Conservation (phyloP, 768 basidiomycete genomes). For the Symmetrospora coprosmae region DNA sequence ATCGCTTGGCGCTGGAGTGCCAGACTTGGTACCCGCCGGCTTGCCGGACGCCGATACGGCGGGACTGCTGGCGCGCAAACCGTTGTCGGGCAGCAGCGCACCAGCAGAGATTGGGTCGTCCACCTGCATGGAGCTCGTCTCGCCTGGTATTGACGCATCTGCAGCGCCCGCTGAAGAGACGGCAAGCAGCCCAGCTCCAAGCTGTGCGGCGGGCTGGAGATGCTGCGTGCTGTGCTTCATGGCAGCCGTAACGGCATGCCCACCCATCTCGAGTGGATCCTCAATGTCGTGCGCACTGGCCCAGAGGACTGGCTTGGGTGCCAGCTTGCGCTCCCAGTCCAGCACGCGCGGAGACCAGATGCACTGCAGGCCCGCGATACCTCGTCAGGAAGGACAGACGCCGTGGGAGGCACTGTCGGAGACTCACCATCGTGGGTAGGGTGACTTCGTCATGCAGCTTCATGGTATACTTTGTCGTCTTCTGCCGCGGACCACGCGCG, state of each 20-base stretch:
- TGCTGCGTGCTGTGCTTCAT: constrained; percentile 6
- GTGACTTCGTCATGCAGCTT: constrained; percentile 92
- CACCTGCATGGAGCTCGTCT: not conserved
- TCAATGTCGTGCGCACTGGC: not conserved
- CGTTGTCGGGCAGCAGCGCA: not conserved
- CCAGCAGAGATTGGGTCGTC: no score
- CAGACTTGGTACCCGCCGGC: not conserved
- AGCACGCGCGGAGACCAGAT: constrained; percentile 86
- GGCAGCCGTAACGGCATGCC: constrained; percentile 8
- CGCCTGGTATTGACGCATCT: not conserved
- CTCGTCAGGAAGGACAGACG: not conserved
- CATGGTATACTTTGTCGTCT: constrained; percentile 73
- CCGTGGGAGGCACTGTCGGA: no score
- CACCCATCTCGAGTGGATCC: constrained; percentile 7
- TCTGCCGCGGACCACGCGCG: constrained; percentile 57
- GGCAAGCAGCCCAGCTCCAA: no score
- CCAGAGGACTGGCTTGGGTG: not conserved
- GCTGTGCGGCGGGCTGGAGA: not conserved
- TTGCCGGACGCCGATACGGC: not conserved
- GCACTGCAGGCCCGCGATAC: constrained; percentile 44
- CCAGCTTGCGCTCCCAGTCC: constrained; percentile 50
- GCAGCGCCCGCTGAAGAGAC: not conserved
- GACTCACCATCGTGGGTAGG: constrained; percentile 73
- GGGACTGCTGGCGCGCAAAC: not conserved
- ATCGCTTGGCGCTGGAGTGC: constrained; percentile 1